These are phyloP conservation scores for Lachancea nothofagi DNA, from an alignment of 805 yeast species.

Conservation along the genomic window DNA sequence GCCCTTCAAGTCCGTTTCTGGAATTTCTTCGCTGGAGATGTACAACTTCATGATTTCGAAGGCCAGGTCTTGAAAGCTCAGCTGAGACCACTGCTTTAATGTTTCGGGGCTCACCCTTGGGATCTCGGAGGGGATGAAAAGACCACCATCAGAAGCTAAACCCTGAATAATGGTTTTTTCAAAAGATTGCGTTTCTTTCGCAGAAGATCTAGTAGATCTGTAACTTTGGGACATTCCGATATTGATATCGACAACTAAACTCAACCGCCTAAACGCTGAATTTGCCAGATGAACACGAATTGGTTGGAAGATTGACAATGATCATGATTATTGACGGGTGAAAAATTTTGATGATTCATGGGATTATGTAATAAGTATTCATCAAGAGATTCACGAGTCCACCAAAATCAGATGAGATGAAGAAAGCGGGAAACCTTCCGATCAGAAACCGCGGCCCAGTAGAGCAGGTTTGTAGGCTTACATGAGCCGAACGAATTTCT, in stretches of 20 bases:
- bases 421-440: too few relatives aligned
- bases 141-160: slow-evolving; percentile 93
- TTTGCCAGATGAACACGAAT: neutral
- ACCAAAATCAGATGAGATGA: too few relatives aligned
- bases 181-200: slow-evolving; percentile 50
- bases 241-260: neutral
- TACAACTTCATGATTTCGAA: slow-evolving; percentile 78
- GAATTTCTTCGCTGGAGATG: slow-evolving; percentile 66
- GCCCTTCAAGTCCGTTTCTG: slow-evolving; percentile 55
- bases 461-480: too few relatives aligned
- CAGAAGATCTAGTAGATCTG: slow-evolving; percentile 72
- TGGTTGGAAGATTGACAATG: neutral
- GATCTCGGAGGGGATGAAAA: slow-evolving; percentile 79
- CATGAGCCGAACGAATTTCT: too few relatives aligned
- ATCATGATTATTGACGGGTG: slow-evolving; percentile 1
- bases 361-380: neutral
- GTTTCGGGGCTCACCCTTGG: slow-evolving; percentile 56
- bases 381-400: slow-evolving; percentile 1
- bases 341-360: slow-evolving; percentile 8
- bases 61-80: slow-evolving; percentile 82
- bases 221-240: slow-evolving; percentile 48
- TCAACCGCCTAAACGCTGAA: neutral
- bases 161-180: slow-evolving; percentile 87
- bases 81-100: slow-evolving; percentile 62
- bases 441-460: too few relatives aligned